A percentile compares a stretch with the other conserved stretches of the same genome.
Conservation (phyloP, 345 rosid genomes). For the Populus alba region DNA sequence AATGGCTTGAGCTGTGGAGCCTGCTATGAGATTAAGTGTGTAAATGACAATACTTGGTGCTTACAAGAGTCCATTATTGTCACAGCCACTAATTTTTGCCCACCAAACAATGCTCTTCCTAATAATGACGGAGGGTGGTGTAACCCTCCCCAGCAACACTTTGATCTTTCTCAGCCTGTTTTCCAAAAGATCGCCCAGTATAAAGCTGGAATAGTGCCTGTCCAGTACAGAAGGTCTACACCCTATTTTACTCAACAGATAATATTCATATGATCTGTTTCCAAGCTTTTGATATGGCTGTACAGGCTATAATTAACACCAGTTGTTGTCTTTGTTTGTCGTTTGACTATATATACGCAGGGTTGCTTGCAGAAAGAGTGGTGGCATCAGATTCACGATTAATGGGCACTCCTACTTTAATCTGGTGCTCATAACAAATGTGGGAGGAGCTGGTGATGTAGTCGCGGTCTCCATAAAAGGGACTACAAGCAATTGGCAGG, state of each 20-base stretch:
- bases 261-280: not conserved
- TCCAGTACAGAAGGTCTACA: constrained; percentile 10
- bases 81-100: constrained; percentile 16
- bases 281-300: not conserved
- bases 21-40: constrained; percentile 9
- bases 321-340: not conserved
- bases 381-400: constrained; percentile 10
- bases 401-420: constrained; percentile 13
- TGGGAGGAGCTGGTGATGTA: constrained; percentile 13
- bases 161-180: constrained; percentile 15
- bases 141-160: constrained; percentile 12
- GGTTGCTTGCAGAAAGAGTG: constrained; percentile 5
- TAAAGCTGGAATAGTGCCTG: constrained; percentile 10
- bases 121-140: constrained; percentile 14
- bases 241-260: not conserved
- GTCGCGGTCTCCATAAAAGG: constrained; percentile 3
- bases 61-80: not conserved
- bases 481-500: not conserved
- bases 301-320: not conserved
- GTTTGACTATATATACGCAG: not conserved
- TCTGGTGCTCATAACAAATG: constrained; percentile 11
- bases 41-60: not conserved
- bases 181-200: constrained; percentile 11
- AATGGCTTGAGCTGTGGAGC: constrained; percentile 9
- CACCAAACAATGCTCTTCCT: constrained; percentile 7